phyloP scores from a whole-genome alignment of 345 rosid genomes.

The Eucalyptus pauciflora region DNA sequence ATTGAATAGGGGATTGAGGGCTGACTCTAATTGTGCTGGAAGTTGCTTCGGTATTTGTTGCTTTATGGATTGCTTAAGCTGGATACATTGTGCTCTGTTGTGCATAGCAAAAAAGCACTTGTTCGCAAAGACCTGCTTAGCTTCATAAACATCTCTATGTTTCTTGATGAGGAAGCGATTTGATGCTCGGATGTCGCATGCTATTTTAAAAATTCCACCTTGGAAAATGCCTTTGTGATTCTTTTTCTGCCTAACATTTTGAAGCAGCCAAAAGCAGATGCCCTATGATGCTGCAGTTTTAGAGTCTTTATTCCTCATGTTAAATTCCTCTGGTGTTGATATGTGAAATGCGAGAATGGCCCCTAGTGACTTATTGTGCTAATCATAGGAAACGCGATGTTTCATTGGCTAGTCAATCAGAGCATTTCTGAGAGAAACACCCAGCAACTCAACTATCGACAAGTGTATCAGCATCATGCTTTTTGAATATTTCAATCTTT shows the following conservation, averaged over 20 bases:
- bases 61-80: not conserved
- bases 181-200: not conserved
- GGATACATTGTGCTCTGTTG: not conserved
- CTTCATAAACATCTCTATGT: not conserved
- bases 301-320: not conserved
- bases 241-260: not conserved
- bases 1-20: not conserved
- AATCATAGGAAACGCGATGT: not conserved
- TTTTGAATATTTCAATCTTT: not conserved
- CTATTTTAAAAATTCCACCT: not conserved
- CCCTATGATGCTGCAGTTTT: not conserved
- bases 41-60: not conserved
- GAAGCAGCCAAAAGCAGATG: not conserved
- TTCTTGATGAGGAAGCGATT: not conserved
- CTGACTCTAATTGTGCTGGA: not conserved
- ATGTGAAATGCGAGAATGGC: not conserved
- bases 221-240: not conserved
- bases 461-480: not conserved
- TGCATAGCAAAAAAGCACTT: not conserved
- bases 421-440: not conserved
- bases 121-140: not conserved
- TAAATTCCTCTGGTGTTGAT: not conserved
- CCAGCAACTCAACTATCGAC: not conserved
- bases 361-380: not conserved
- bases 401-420: not conserved